phyloP scores from a whole-genome alignment of 1,284 basidiomycete species.

The Austroboletus novae-zelandiae region DNA sequence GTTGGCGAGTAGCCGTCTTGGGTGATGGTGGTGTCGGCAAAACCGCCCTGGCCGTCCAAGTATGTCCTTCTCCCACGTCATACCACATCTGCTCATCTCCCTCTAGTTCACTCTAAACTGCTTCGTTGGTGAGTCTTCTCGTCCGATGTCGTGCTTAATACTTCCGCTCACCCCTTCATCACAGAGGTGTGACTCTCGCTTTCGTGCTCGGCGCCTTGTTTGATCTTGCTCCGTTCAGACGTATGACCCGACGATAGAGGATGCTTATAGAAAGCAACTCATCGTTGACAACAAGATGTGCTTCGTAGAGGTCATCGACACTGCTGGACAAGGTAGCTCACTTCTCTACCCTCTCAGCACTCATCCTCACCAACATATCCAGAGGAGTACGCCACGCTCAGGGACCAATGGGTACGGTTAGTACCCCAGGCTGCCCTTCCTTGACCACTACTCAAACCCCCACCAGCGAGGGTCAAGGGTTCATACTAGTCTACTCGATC shows the following conservation, averaged over 20 bases:
- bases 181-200: slow-evolving; percentile 45
- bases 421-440: slow-evolving; percentile 30
- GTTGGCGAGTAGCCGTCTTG: slow-evolving; percentile 90
- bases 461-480: slow-evolving; percentile 93
- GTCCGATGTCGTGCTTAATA: slow-evolving; percentile 12
- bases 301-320: slow-evolving; percentile 91
- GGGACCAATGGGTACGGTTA: slow-evolving; percentile 98
- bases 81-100: slow-evolving; percentile 12
- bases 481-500: slow-evolving; percentile 98
- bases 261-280: slow-evolving; percentile 90
- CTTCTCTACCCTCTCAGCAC: slow-evolving; percentile 4
- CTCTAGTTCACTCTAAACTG: slow-evolving; percentile 86
- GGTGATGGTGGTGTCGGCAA: slow-evolving; percentile 98
- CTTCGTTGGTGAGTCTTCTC: slow-evolving; percentile 71
- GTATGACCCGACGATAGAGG: slow-evolving; percentile 93
- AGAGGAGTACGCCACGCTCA: slow-evolving; percentile 97
- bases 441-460: slow-evolving; percentile 11
- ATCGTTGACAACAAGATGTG: slow-evolving; percentile 91
- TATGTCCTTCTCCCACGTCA: slow-evolving; percentile 36
- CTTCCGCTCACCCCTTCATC: slow-evolving; percentile 16
- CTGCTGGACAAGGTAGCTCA: slow-evolving; percentile 84
- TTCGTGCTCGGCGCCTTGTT: slow-evolving; percentile 10
- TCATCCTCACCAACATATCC: slow-evolving; percentile 15
- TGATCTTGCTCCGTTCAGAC: slow-evolving; percentile 46
- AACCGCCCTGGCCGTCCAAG: slow-evolving; percentile 94